phyloP scores from a whole-genome alignment of 2,329 filamentous ascomycete species.

The Venturia aucupariae region DNA sequence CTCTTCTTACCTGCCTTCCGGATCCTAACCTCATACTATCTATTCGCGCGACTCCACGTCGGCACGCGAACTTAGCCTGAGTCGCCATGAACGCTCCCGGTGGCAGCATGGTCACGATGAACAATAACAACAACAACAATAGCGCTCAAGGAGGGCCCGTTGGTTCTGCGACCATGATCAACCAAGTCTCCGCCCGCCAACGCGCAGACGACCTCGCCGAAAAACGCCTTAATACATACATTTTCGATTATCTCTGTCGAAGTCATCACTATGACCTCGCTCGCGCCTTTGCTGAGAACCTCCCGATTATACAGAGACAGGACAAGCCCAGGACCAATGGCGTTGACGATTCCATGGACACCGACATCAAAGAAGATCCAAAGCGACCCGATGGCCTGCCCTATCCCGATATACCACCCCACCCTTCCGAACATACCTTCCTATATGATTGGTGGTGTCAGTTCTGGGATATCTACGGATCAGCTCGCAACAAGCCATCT shows the following conservation, averaged over 20 bases:
- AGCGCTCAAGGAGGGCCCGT: slow-evolving; percentile 52
- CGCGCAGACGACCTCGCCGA: background rate
- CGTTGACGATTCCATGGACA: slow-evolving; percentile 64
- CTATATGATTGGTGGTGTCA: slow-evolving; percentile 96
- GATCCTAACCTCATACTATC: background rate
- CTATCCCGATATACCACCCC: slow-evolving; percentile 57
- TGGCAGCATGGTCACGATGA: slow-evolving; percentile 61
- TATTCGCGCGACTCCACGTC: background rate
- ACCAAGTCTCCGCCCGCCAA: slow-evolving; percentile 18
- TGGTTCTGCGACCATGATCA: slow-evolving; percentile 36
- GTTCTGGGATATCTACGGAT: slow-evolving; percentile 95
- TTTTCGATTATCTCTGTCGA: slow-evolving; percentile 85
- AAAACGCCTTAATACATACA: slow-evolving; percentile 63
- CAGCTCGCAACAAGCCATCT: slow-evolving; percentile 36
- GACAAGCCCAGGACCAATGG: slow-evolving; percentile 29
- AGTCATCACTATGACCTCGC: slow-evolving; percentile 79
- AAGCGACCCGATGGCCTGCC: slow-evolving; percentile 77
- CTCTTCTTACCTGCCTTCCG: background rate
- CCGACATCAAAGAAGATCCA: slow-evolving; percentile 70
- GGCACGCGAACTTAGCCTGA: slow-evolving; percentile 16
- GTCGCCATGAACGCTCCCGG: slow-evolving; percentile 48
- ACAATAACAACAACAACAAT: slow-evolving; percentile 40
- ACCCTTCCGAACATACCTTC: slow-evolving; percentile 65
- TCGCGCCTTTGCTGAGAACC: slow-evolving; percentile 50
- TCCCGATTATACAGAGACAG: slow-evolving; percentile 53